Conservation (phyloP, 345 rosid genomes). For the Eucalyptus decipiens region DNA sequence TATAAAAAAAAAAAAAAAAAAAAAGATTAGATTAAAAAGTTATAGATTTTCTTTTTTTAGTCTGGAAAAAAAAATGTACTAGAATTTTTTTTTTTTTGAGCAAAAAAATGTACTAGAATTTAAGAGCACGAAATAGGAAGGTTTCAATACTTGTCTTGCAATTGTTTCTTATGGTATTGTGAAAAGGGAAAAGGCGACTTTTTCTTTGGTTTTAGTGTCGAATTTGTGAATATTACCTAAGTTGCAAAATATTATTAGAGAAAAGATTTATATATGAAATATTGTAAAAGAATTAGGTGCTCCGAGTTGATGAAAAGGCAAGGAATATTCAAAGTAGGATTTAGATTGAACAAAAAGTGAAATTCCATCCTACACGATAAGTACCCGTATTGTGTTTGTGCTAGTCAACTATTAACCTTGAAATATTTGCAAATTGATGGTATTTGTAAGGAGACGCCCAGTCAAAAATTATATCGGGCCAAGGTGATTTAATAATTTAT, state of each 20-base stretch:
- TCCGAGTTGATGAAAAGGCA: not conserved
- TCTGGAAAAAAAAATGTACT: not conserved
- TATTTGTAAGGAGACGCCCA: not conserved
- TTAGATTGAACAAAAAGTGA: not conserved
- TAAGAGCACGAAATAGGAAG: fast-evolving
- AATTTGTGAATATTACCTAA: not conserved
- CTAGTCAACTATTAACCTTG: not conserved
- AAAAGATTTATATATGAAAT: not conserved
- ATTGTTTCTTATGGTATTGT: not conserved
- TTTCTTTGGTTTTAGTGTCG: not conserved
- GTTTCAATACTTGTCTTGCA: not conserved
- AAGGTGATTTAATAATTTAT: too few relatives aligned
- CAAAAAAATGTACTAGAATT: fast-evolving
- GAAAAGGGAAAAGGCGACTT: not conserved
- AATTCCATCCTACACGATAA: not conserved
- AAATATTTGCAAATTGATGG: not conserved
- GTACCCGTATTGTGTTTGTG: not conserved
- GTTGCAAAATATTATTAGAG: not conserved
- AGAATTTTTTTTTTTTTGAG: not conserved
- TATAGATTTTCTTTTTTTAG: too few relatives aligned
- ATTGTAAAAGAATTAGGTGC: not conserved
- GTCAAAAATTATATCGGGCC: too few relatives aligned
- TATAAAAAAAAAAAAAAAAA: not conserved
- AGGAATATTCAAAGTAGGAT: not conserved
- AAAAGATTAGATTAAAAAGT: too few relatives aligned